Conservation (phyloP, 1,139 yeast genomes). For the Pichia sp. region DNA sequence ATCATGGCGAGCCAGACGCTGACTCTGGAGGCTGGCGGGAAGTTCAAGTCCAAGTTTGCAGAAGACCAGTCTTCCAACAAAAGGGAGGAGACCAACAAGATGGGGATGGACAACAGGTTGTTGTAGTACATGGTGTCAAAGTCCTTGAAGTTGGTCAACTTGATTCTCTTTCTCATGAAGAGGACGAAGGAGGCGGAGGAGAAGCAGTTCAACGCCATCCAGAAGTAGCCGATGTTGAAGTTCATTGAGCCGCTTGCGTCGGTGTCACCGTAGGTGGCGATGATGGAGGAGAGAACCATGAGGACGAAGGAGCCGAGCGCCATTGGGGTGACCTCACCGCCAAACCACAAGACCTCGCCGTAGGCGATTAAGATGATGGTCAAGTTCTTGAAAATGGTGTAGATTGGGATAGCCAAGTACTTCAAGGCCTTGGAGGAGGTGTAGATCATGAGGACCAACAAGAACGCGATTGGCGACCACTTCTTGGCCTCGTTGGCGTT, state of each 20-base stretch:
- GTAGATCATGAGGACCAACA: constrained; percentile 90
- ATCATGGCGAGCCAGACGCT: constrained; percentile 77
- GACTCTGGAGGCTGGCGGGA: constrained; percentile 66
- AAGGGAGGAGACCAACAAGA: constrained; percentile 69
- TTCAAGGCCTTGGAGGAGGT: constrained; percentile 95
- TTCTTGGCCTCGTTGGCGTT: constrained; percentile 86
- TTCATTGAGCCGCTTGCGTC: constrained; percentile 39
- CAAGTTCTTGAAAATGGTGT: constrained; percentile 95
- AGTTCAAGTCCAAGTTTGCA: constrained; percentile 66
- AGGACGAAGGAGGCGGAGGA: constrained; percentile 91
- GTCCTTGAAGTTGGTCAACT: constrained; percentile 94
- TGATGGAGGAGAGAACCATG: constrained; percentile 89
- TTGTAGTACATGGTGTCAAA: constrained; percentile 98
- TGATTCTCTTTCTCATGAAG: constrained; percentile 94
- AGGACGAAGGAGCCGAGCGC: constrained; percentile 80
- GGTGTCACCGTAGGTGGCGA: constrained; percentile 89
- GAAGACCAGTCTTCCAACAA: constrained; percentile 90
- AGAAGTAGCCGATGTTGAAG: constrained; percentile 80
- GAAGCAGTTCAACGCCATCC: constrained; percentile 95
- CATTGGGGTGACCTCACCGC: constrained; percentile 87
- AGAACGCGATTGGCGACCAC: constrained; percentile 89
- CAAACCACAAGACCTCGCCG: constrained; percentile 97
- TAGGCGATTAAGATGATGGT: constrained; percentile 95
- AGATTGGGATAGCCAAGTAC: constrained; percentile 86
- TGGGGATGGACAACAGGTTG: constrained; percentile 87